These are phyloP conservation scores for Erythrobasidium hasegawianum DNA, from an alignment of 1,284 basidiomycete species.

Conservation along the genomic window DNA sequence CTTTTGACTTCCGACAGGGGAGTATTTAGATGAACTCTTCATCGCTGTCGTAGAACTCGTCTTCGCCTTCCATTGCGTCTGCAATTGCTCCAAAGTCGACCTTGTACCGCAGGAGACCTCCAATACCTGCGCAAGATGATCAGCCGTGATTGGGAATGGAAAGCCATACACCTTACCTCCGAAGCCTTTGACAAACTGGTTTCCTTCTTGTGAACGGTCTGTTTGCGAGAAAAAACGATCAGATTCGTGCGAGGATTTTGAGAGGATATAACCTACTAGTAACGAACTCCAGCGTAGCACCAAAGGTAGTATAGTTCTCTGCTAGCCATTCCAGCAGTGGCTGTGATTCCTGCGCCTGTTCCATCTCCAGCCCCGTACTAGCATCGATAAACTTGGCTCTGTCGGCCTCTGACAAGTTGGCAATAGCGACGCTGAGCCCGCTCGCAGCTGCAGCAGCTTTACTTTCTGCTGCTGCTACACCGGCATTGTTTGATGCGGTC, in stretches of 20 bases:
- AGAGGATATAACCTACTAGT: conserved; percentile 49
- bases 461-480: conserved; percentile 36
- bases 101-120: conserved; percentile 90
- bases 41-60: conserved; percentile 35
- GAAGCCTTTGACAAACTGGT: conserved; percentile 98
- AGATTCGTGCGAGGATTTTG: conserved; percentile 33
- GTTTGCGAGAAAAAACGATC: conserved; percentile 18
- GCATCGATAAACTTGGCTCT: conserved; percentile 92
- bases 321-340: conserved; percentile 95
- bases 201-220: conserved; percentile 80
- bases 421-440: conserved; percentile 38
- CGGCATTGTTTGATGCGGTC: conserved; percentile 57
- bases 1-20: not conserved
- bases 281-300: conserved; percentile 75
- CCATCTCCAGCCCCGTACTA: conserved; percentile 93
- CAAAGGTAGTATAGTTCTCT: conserved; percentile 97
- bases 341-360: conserved; percentile 72
- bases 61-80: conserved; percentile 43
- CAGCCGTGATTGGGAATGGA: too few species aligned
- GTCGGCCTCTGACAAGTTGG: conserved; percentile 62
- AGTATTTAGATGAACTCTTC: conserved; percentile 31
- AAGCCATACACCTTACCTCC: conserved; percentile 55
- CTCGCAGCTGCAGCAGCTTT: conserved; percentile 30
- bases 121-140: conserved; percentile 58
- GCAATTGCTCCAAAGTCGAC: conserved; percentile 74